A percentile compares a stretch with the other conserved stretches of the same genome.
Evolutionary conservation across 495 filamentous ascomycete genomes (phyloP).

Genomic region (Aspergillus wentii): DNA sequence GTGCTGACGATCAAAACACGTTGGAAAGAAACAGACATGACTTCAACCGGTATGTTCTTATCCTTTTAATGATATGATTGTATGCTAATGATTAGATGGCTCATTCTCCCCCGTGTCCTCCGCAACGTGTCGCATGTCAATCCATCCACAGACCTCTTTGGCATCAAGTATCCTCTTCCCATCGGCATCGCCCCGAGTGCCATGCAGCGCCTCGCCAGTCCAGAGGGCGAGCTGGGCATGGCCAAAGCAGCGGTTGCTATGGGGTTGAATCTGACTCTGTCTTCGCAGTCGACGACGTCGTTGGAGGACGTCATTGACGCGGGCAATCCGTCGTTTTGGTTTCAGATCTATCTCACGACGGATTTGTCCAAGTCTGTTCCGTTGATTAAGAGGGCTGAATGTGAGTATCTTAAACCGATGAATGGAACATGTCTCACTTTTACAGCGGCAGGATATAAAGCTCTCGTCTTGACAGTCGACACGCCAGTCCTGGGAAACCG

Average conservation of each 20-base stretch:
- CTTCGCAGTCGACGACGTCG: neutral
- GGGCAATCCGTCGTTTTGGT: too few species aligned
- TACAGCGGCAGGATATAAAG: conserved; percentile 6
- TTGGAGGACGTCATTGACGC: conserved; percentile 3
- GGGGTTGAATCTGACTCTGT: too few species aligned
- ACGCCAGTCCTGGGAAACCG: neutral
- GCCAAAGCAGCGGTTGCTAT: neutral
- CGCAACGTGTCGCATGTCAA: neutral
- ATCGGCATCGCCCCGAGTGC: neutral
- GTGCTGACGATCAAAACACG: too few species aligned
- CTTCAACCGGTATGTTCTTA: too few species aligned
- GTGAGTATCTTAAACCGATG: too few species aligned
- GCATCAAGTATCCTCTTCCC: neutral
- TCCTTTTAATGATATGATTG: too few species aligned
- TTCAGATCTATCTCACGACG: neutral
- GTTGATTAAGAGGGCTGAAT: conserved; percentile 1
- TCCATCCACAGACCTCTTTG: neutral
- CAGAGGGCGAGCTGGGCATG: conserved; percentile 1
- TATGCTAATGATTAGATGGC: too few species aligned
- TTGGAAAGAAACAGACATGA: too few species aligned
- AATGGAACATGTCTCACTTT: conserved; percentile 36
- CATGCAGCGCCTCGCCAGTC: neutral
- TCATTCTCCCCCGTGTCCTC: conserved; percentile 6
- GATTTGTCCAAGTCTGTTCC: neutral
- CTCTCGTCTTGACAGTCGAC: conserved; percentile 1